Evolutionary conservation across 2,329 filamentous ascomycete species (phyloP).

Genomic region (Diaporthe destruens): DNA sequence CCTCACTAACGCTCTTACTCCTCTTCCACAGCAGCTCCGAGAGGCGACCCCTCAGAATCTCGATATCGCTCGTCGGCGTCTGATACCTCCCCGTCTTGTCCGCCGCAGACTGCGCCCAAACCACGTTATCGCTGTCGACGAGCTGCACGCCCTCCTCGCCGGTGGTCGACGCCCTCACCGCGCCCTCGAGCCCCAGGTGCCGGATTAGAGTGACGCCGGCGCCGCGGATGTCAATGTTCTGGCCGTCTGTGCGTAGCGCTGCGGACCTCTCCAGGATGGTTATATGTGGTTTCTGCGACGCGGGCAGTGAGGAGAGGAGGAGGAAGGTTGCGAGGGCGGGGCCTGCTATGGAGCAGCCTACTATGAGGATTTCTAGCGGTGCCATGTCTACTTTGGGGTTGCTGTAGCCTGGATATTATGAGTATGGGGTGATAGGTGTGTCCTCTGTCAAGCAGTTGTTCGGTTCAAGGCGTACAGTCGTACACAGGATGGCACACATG

Average conservation of each 20-base stretch:
- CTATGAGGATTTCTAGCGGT: slow-evolving; percentile 53
- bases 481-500: background rate
- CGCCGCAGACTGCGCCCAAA: slow-evolving; percentile 47
- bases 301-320: slow-evolving; percentile 47
- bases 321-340: slow-evolving; percentile 59
- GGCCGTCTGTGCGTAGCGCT: slow-evolving; percentile 54
- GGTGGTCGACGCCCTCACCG: slow-evolving; percentile 52
- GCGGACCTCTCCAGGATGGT: slow-evolving; percentile 59
- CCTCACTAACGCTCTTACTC: slow-evolving; percentile 18
- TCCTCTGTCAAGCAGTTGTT: too few relatives aligned
- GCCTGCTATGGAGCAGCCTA: slow-evolving; percentile 55
- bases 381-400: slow-evolving; percentile 42
- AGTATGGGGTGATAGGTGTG: too few relatives aligned
- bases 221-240: slow-evolving; percentile 59
- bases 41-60: slow-evolving; percentile 53
- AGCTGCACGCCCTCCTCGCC: slow-evolving; percentile 56
- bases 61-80: slow-evolving; percentile 51
- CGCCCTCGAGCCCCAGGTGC: slow-evolving; percentile 54
- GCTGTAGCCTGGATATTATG: background rate
- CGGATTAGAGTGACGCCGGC: slow-evolving; percentile 55
- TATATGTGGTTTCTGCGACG: slow-evolving; percentile 47
- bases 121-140: slow-evolving; percentile 49
- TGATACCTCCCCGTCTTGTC: slow-evolving; percentile 50
- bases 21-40: slow-evolving; percentile 50
- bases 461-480: background rate